phyloP scores from a whole-genome alignment of 108 stramenopile genomes.

The Fistulifera pelliculosa region DNA sequence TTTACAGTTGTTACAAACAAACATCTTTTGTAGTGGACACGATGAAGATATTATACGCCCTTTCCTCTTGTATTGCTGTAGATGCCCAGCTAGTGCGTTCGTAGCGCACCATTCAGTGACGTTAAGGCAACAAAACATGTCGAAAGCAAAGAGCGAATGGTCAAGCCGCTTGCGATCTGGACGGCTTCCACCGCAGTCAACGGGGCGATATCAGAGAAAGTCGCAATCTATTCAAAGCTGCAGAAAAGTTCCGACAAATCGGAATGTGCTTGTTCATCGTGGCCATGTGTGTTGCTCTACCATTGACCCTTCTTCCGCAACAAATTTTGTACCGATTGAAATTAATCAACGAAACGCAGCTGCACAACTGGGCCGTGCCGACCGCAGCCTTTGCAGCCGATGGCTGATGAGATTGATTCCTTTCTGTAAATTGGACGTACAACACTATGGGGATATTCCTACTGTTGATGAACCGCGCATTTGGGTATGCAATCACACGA shows the following conservation, averaged over 20 bases:
- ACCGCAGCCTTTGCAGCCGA: constrained; percentile 59
- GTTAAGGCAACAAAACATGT: too few relatives aligned
- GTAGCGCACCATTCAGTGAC: too few relatives aligned
- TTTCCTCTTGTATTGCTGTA: too few relatives aligned
- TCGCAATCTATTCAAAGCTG: too few relatives aligned
- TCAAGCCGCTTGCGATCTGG: too few relatives aligned
- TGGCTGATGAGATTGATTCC: constrained; percentile 78
- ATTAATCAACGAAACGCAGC: constrained; percentile 17
- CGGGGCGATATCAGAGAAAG: too few relatives aligned
- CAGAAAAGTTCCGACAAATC: not conserved
- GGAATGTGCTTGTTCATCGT: constrained; percentile 64
- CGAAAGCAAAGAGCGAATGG: too few relatives aligned
- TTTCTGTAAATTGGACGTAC: constrained; percentile 45
- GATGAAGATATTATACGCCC: too few relatives aligned
- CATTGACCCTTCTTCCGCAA: constrained; percentile 58
- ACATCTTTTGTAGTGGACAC: too few relatives aligned
- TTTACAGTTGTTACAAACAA: too few relatives aligned
- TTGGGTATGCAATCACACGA: constrained; percentile 84
- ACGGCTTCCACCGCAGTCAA: too few relatives aligned
- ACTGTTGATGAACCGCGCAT: constrained; percentile 35
- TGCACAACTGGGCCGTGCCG: not conserved
- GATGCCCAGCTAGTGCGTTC: too few relatives aligned
- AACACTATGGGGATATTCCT: constrained; percentile 13
- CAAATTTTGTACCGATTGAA: constrained; percentile 33
- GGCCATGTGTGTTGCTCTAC: constrained; percentile 70